Conservation (phyloP, 768 basidiomycete species). For the Scleroderma citrinum region DNA sequence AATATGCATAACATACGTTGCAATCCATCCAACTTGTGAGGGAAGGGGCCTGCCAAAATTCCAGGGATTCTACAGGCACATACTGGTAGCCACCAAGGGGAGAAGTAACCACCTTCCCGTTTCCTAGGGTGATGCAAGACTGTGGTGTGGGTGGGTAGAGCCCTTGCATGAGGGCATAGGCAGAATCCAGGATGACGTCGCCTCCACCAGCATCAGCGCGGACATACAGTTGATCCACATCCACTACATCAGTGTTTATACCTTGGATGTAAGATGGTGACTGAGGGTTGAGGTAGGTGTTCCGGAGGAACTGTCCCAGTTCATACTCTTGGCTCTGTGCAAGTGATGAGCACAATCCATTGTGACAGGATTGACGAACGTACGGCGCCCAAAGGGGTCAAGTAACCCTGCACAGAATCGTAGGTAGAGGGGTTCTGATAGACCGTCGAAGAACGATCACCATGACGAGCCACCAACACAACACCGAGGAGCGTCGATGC, state of each 20-base stretch:
- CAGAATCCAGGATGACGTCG: slow-evolving; percentile 75
- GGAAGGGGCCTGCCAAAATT: slow-evolving; percentile 51
- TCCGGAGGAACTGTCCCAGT: slow-evolving; percentile 54
- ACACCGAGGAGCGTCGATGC: slow-evolving; percentile 48
- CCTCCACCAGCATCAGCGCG: slow-evolving; percentile 80
- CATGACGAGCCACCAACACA: slow-evolving; percentile 43
- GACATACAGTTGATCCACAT: slow-evolving; percentile 64
- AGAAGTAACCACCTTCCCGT: slow-evolving; percentile 60
- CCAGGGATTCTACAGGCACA: slow-evolving; percentile 55
- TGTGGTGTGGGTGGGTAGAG: slow-evolving; percentile 70
- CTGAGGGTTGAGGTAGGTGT: slow-evolving; percentile 54
- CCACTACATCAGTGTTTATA: slow-evolving; percentile 58
- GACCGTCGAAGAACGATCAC: neutral
- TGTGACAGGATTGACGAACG: slow-evolving; percentile 10
- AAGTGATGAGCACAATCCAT: neutral
- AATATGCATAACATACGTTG: slow-evolving; percentile 26
- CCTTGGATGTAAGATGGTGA: slow-evolving; percentile 65
- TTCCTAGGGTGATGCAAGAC: slow-evolving; percentile 67
- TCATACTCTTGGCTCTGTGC: slow-evolving; percentile 58
- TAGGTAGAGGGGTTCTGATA: slow-evolving; percentile 68
- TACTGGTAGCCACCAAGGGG: slow-evolving; percentile 85
- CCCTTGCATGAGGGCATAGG: slow-evolving; percentile 77
- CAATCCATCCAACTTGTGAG: slow-evolving; percentile 76
- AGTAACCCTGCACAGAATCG: slow-evolving; percentile 53
- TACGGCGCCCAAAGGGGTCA: slow-evolving; percentile 72